phyloP scores from a whole-genome alignment of 176 grass and related monocot genomes.

The Carex pumila region DNA sequence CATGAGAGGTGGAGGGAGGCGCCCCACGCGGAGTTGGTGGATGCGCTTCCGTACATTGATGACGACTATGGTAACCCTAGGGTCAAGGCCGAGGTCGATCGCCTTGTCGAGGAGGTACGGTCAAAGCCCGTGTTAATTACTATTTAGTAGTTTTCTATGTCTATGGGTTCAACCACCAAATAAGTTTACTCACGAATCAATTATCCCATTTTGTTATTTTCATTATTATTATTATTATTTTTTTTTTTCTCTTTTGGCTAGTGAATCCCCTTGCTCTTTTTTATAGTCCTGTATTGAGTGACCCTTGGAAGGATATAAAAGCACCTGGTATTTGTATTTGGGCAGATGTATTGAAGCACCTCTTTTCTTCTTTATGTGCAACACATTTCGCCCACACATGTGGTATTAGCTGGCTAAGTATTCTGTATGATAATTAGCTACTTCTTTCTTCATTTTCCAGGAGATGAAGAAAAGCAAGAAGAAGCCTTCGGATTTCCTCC shows the following conservation, averaged over 20 bases:
- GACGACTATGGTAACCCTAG: conserved; percentile 75
- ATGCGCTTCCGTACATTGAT: conserved; percentile 97
- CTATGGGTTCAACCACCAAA: background rate
- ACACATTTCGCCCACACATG: background rate
- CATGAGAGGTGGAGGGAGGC: conserved; percentile 31
- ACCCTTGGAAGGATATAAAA: background rate
- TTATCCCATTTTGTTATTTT: background rate
- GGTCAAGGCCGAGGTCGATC: conserved; percentile 83
- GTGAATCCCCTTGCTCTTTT: background rate
- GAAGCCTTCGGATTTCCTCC: conserved; percentile 92
- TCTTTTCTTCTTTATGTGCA: background rate
- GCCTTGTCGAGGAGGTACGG: conserved; percentile 57
- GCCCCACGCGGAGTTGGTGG: conserved; percentile 67
- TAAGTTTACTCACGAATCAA: background rate
- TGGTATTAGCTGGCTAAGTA: background rate
- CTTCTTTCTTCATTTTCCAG: background rate
- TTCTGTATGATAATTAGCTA: background rate
- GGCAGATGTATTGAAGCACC: background rate
- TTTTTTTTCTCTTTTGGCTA: background rate
- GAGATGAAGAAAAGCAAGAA: conserved; percentile 69
- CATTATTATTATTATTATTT: too few relatives aligned
- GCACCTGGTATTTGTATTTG: background rate
- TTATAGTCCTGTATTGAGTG: background rate
- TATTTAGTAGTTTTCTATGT: background rate
- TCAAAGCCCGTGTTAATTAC: background rate